Percentiles rank a stretch among this genome's conserved stretches.
Conservation (phyloP, 176 grass and related monocot genomes). For the Triticum timopheevii region DNA sequence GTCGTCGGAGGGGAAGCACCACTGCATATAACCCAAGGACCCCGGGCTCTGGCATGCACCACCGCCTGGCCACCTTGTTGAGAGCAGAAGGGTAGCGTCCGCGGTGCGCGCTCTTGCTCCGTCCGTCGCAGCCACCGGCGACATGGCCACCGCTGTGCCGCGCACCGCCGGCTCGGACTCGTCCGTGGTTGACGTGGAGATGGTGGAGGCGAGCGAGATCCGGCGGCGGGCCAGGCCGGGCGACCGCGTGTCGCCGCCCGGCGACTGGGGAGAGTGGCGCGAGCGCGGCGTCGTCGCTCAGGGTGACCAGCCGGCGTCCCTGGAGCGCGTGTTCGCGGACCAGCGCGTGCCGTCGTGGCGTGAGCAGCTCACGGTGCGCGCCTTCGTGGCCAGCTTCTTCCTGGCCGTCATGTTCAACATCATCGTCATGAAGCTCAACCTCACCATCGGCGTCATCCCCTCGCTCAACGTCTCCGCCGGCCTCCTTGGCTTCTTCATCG, state of each 20-base stretch:
- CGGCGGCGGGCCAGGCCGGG: not conserved
- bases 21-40: too few species aligned
- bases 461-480: slow-evolving; percentile 89
- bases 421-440: slow-evolving; percentile 91
- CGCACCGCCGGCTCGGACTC: not conserved
- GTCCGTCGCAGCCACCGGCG: not conserved
- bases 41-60: too few species aligned
- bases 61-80: not conserved
- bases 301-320: not conserved
- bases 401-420: slow-evolving; percentile 64
- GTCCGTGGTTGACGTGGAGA: slow-evolving; percentile 29
- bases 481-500: slow-evolving; percentile 86
- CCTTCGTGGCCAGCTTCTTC: slow-evolving; percentile 68
- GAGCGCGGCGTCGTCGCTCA: too few species aligned
- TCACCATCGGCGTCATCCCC: slow-evolving; percentile 81
- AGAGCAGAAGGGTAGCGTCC: not conserved
- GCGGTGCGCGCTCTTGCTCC: not conserved
- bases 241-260: too few species aligned
- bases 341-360: slow-evolving; percentile 55
- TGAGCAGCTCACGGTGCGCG: slow-evolving; percentile 73
- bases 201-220: slow-evolving; percentile 40
- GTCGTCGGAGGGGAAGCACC: not conserved
- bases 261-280: not conserved
- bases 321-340: slow-evolving; percentile 46
- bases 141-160: slow-evolving; percentile 9